Base-by-base conservation (phyloP, 2,329 filamentous ascomycete species). In the Escovopsis weberi region DNA sequence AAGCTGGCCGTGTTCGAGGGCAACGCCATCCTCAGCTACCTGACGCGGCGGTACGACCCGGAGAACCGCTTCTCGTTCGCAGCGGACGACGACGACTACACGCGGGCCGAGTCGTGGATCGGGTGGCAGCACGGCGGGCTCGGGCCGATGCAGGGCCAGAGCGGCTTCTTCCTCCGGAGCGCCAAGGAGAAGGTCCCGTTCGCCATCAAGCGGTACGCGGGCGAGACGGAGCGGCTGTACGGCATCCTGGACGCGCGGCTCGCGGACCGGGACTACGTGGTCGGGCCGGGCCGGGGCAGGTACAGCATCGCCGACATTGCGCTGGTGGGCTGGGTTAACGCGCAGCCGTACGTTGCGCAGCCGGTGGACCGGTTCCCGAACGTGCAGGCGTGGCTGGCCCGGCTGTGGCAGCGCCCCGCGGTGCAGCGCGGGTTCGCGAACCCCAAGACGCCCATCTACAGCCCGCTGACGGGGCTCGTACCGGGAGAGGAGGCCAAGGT, bases 91-190 rank as follows among this genome's bases (percentile, higher is more conserved):
- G 51, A 61, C 43, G 59, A 63, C 47, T 59, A 59, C 45, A 59
- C 57, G 4, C 51, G 52, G 12, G 54, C 58, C 12, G 55, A 61
- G 47, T 45, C 56, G 2, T 82, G 78, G 78, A 68, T 78, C 48
- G 70, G 72, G 34, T 82, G 76, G 75, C 78, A 86, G 63, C 83
- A 85, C 53, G 80, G 78, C n/a, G 82, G 82, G 2, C 54, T 85
- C 2, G 81, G 81, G 1, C 82, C 82, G 3, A 74, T 73, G 67
- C 81, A 86, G 59, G 82, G 78, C 23, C 82, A 87, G 57, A 78
- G 80, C 45, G 80, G 82, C 59, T 81, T 88, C 62, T 88, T 88
- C 65, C 59, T 67, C 41, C 70, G 74, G 35, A 78, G 80, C 52
- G 74, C 80, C 4, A 75, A 78, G 36, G 79, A 85, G 53, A 72